Conservation (phyloP, 2,329 filamentous ascomycete genomes). For the Massarina eburnea region DNA sequence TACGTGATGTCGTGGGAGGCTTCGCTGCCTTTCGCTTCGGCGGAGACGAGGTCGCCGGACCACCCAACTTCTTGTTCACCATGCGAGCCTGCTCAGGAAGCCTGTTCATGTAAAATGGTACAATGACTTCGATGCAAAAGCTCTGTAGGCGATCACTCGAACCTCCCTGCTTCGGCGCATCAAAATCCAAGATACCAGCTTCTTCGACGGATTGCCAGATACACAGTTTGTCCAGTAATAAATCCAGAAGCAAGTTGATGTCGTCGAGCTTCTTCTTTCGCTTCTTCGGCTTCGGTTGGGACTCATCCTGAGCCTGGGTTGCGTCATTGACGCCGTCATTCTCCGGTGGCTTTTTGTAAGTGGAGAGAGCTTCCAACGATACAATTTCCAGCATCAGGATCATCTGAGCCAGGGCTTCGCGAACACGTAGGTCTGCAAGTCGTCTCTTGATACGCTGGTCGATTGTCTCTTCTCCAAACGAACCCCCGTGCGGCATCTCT, state of each 20-base stretch:
- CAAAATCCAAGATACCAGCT: slow-evolving; percentile 49
- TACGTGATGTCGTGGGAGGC: slow-evolving; percentile 30
- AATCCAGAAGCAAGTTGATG: slow-evolving; percentile 66
- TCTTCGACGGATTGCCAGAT: slow-evolving; percentile 80
- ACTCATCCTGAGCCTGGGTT: slow-evolving; percentile 15
- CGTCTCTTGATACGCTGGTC: slow-evolving; percentile 62
- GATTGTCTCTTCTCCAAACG: slow-evolving; percentile 32
- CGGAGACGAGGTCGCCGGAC: slow-evolving; percentile 64
- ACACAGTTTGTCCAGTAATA: slow-evolving; percentile 75
- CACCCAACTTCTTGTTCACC: slow-evolving; percentile 76
- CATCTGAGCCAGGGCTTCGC: slow-evolving; percentile 80
- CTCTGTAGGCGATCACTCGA: slow-evolving; percentile 66
- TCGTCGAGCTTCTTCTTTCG: slow-evolving; percentile 65
- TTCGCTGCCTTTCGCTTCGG: slow-evolving; percentile 52
- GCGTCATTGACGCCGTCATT: slow-evolving; percentile 15
- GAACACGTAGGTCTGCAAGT: slow-evolving; percentile 66
- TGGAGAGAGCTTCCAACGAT: slow-evolving; percentile 60
- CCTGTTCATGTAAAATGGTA: slow-evolving; percentile 79
- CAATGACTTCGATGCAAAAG: slow-evolving; percentile 78
- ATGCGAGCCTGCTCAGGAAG: slow-evolving; percentile 70
- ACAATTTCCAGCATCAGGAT: slow-evolving; percentile 77
- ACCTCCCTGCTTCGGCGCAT: slow-evolving; percentile 23
- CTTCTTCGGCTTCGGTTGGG: slow-evolving; percentile 36
- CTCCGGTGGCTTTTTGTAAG: slow-evolving; percentile 35
- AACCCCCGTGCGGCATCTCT: slow-evolving; percentile 43